A percentile compares a stretch with the other conserved stretches of the same genome.
phyloP scores from a whole-genome alignment of 2,329 filamentous ascomycete genomes.

The Hypomyces perniciosus region DNA sequence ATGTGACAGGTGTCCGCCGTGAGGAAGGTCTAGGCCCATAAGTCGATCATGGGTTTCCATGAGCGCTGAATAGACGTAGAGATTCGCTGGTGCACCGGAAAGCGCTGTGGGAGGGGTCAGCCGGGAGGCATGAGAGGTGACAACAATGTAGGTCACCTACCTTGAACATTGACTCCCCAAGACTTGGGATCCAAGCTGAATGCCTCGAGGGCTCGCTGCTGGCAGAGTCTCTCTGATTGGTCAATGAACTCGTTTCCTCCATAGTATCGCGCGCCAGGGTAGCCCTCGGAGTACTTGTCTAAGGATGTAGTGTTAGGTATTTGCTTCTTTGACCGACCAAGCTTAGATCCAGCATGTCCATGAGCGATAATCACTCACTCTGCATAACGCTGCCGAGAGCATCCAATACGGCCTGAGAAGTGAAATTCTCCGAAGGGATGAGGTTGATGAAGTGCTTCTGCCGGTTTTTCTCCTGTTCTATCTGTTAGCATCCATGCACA shows the following conservation, averaged over 20 bases:
- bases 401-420: constrained; percentile 86
- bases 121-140: not conserved
- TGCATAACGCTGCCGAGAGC: constrained; percentile 92
- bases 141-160: constrained; percentile 39
- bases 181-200: constrained; percentile 78
- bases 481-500: constrained; percentile 1
- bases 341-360: not conserved
- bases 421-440: constrained; percentile 94
- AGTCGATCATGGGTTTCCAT: constrained; percentile 89
- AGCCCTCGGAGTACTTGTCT: constrained; percentile 99
- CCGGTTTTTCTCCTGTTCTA: constrained; percentile 74
- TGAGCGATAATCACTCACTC: constrained; percentile 47
- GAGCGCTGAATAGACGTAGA: constrained; percentile 92
- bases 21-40: constrained; percentile 94
- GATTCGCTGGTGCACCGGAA: constrained; percentile 68
- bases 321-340: no score
- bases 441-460: constrained; percentile 99
- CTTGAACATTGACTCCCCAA: constrained; percentile 96
- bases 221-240: constrained; percentile 80
- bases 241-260: constrained; percentile 97
- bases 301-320: constrained; percentile 26
- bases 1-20: constrained; percentile 92
- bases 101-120: constrained; percentile 49
- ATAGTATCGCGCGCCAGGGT: constrained; percentile 93
- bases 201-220: constrained; percentile 80